phyloP scores from a whole-genome alignment of 2,329 filamentous ascomycete genomes.

The Exophiala calicioides region DNA sequence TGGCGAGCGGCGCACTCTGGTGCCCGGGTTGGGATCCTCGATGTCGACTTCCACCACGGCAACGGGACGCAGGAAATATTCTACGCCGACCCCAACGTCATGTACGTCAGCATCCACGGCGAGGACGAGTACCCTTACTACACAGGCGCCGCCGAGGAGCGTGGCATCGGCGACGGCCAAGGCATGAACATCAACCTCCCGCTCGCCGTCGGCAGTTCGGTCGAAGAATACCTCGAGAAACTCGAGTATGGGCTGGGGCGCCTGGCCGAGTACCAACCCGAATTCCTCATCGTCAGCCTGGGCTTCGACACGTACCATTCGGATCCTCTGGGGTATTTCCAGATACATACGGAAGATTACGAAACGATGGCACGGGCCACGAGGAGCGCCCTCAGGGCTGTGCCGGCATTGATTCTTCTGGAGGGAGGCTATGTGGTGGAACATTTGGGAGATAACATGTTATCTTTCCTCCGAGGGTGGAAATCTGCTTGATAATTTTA shows the following conservation, averaged over 20 bases:
- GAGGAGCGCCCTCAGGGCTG: constrained; percentile 16
- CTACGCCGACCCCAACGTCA: constrained; percentile 34
- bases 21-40: constrained; percentile 26
- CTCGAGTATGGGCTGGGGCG: constrained; percentile 21
- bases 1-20: constrained; percentile 17
- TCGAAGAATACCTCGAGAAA: constrained; percentile 27
- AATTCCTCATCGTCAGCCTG: constrained; percentile 30
- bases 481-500: constrained; percentile 16
- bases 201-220: constrained; percentile 22
- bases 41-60: constrained; percentile 33
- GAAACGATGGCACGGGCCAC: constrained; percentile 23
- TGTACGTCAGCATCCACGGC: constrained; percentile 39
- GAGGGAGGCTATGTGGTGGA: constrained; percentile 33
- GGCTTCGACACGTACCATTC: constrained; percentile 32
- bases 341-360: constrained; percentile 31
- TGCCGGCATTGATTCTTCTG: constrained; percentile 28
- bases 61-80: constrained; percentile 34
- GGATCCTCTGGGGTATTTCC: constrained; percentile 30
- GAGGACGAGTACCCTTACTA: constrained; percentile 39
- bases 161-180: constrained; percentile 15
- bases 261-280: constrained; percentile 19
- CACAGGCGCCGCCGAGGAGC: constrained; percentile 27
- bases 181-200: constrained; percentile 30
- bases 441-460: constrained; percentile 28
- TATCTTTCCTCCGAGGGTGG: constrained; percentile 30